These are phyloP conservation scores for Diaporthe ampelina DNA, from an alignment of 2,329 filamentous ascomycete species.

Conservation along the genomic window DNA sequence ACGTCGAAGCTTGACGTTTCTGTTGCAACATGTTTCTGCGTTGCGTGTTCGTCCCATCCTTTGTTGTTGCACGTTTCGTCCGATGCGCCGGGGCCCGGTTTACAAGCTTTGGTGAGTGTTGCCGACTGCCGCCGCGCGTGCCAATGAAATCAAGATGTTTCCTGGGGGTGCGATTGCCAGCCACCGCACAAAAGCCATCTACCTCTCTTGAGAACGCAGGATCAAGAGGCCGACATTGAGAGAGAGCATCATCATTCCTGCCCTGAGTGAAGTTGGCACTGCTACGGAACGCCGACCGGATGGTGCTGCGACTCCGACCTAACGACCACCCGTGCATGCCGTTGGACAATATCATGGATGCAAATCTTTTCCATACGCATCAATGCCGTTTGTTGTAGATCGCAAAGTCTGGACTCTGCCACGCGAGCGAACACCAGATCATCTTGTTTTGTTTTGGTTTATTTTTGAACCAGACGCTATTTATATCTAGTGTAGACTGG, in stretches of 20 bases:
- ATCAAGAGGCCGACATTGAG: too few species aligned
- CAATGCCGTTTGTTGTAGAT: not conserved
- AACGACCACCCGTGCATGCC: too few species aligned
- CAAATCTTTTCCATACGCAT: too few species aligned
- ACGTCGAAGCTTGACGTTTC: not conserved
- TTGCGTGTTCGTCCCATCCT: slow-evolving; percentile 12
- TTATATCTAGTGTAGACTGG: not conserved
- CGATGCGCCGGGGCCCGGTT: not conserved
- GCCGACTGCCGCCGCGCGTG: not conserved
- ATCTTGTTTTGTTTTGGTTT: not conserved
- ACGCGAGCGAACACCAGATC: not conserved
- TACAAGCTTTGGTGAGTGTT: slow-evolving; percentile 2
- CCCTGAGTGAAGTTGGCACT: too few species aligned
- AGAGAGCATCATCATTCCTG: too few species aligned
- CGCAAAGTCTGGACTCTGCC: not conserved
- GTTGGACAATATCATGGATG: too few species aligned
- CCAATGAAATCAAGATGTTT: too few species aligned
- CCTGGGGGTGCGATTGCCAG: too few species aligned
- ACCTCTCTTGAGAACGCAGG: too few species aligned
- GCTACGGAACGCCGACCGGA: too few species aligned
- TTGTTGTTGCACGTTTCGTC: not conserved
- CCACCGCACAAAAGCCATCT: too few species aligned
- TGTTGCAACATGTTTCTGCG: not conserved
- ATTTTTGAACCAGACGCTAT: not conserved
- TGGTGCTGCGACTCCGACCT: too few species aligned